Base-by-base conservation (phyloP, 148 eudicot genomes). In the Camellia sinensis region DNA sequence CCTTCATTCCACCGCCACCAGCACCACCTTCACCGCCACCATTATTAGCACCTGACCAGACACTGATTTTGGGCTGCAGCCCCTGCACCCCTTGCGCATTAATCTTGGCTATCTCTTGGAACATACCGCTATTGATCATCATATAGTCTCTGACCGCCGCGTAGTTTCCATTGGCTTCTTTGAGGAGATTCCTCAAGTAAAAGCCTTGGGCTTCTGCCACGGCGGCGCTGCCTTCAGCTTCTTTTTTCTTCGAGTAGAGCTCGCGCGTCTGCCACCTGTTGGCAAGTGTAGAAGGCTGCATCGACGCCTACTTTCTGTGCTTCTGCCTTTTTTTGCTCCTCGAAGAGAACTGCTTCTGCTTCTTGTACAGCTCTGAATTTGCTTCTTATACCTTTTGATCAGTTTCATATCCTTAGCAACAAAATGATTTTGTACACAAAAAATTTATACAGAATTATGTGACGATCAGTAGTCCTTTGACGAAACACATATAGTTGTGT, bases 1-100 rank as follows among this genome's bases (percentile, higher is more conserved):
- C 88, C 48, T 65, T 76, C 88, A 85, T 56, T 6, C 67, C 78
- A 6, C 78, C 72, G 7, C 73, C 66, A 22, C 76, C 46, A 0
- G 18, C 82, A 60, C 22, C 80, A 60, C 74, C 41, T 0, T 66
- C 15, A 8, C 22, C 46, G 0, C 50, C 60, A 14, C 65, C 80
- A 48, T 83, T 80, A 22, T 71, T 69, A 59, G 81, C 81, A 12
- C 74, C 66, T 1, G 87, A 67, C 87, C 87, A 85, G 21, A 85
- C 19, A 61, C 84, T 85, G 15, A 85, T 85, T 74, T 82, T 85
- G 1, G 84, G 87, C 76, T 85, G 74, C 75, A 85, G 41, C 4
- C 84, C 87, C 3, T 71, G 6, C 4, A 85, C 77, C 11, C 83
- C 87, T 17, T 54, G 52, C 7, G 6, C 84, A 70, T 84, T 84